Base-by-base conservation (phyloP, 495 filamentous ascomycete species). In the Aspergillus asperescens region DNA sequence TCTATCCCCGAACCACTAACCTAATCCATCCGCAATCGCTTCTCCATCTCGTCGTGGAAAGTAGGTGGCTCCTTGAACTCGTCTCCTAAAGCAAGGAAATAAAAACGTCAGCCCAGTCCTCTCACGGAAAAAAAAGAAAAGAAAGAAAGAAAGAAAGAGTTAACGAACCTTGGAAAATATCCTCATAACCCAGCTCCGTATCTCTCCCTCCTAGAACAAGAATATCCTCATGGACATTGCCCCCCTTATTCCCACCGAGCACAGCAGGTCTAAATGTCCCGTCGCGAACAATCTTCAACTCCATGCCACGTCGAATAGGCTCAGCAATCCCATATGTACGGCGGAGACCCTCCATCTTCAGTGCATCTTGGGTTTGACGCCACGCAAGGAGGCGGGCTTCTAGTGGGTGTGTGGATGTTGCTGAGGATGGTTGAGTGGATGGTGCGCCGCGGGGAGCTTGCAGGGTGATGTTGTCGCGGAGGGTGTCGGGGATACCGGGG, bases 21-120 rank as follows among this genome's bases (percentile, higher is more conserved):
- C 74, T 77, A 84, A 50, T 81, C 80, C 84, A 90, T 88, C 70
- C 77, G 77, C 67, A 95, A 65, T 74, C 87, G 85, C 71, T 81
- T 78, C 84, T 97, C 92, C 85, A 96, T 91, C 81, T 97, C 92
- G 55, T 86, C 82, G 53, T 96, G 90, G 66, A 96, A 84, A 45
- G 82, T 70, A 25, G 86, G 81, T 13, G 79, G 67, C 52, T 81
- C 79, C 54, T 84, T 68, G 56, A 77, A 68, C 47, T 82, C 73
- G 67, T 80, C 71, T 80, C 88, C 75, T 88, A 31, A 28, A 52
- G 34, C 19, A 3, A 22, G 19, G 39, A 15, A 29, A 34, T 38
- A 3, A 16, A 29, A 15, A 35, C 8, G 29, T 29, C 19, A 48
- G 39, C 20, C 13, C 15, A 50, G 2, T 10, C 13, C 12, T 8